Percentiles rank a stretch among this genome's conserved stretches.
Conservation (phyloP, 2,329 filamentous ascomycete genomes). For the Venturia pyrina region DNA sequence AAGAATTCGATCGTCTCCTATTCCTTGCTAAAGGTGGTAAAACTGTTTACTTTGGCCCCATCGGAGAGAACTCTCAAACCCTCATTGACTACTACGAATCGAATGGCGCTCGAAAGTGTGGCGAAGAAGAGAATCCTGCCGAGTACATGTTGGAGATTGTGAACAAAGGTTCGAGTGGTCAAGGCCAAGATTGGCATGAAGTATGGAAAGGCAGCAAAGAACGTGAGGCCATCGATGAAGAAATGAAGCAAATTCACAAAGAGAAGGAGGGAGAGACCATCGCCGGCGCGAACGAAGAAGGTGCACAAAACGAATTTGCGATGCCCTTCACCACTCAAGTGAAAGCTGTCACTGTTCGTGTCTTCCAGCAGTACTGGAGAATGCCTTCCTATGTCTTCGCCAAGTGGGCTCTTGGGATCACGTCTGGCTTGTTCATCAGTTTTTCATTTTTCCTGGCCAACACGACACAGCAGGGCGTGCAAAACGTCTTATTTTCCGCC, state of each 20-base stretch:
- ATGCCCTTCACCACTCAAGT: slow-evolving; percentile 28
- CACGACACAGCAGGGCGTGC: slow-evolving; percentile 30
- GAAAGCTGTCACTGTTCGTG: slow-evolving; percentile 27
- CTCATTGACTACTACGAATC: slow-evolving; percentile 47
- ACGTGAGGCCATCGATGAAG: slow-evolving; percentile 25
- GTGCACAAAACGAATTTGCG: slow-evolving; percentile 32
- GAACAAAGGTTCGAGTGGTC: slow-evolving; percentile 8
- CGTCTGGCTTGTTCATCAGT: slow-evolving; percentile 21
- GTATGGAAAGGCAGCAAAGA: slow-evolving; percentile 48
- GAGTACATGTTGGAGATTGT: slow-evolving; percentile 58
- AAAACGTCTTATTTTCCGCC: slow-evolving; percentile 37
- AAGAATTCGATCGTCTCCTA: slow-evolving; percentile 35
- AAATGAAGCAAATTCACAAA: slow-evolving; percentile 13
- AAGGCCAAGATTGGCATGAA: slow-evolving; percentile 68
- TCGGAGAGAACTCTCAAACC: slow-evolving; percentile 32
- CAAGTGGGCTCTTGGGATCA: slow-evolving; percentile 15
- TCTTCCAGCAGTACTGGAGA: slow-evolving; percentile 38
- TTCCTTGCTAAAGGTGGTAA: slow-evolving; percentile 35
- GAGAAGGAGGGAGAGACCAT: neutral
- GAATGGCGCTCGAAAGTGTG: slow-evolving; percentile 50
- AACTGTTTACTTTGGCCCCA: slow-evolving; percentile 38
- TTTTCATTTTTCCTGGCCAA: slow-evolving; percentile 34
- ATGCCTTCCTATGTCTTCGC: slow-evolving; percentile 33
- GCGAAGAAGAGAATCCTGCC: slow-evolving; percentile 57
- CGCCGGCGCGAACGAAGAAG: slow-evolving; percentile 17